Base-by-base conservation (phyloP, 768 basidiomycete genomes). In the Boletus patriciae region DNA sequence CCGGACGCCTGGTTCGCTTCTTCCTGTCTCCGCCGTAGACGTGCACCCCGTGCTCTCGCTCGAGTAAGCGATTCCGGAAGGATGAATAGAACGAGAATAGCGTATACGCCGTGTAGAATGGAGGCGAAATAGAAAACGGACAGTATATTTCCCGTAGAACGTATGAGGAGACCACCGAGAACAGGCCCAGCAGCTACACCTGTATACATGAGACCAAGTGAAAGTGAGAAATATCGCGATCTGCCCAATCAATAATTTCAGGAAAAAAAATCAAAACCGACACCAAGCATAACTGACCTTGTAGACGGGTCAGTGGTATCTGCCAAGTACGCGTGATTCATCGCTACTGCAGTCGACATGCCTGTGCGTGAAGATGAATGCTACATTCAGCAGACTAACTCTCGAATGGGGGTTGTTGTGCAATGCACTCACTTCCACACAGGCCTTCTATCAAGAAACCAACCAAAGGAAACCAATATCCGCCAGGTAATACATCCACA, bases 111-210 rank as follows among this genome's bases (percentile, higher is more conserved):
- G 59, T 89, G 85, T 8, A 84, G 57, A 10, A 66, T 59, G 6
- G 77, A 68, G 10, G 87, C 81, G 45, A 85, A 62, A 69, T 90
- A 94, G 76, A 94, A 94, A 18, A 90, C 84, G 1, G 83, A 82
- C 19, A 90, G 69, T 11, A 81, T 63, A 16, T 75, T 72, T 6
- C 78, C 80, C 1, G 86, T 88, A 23, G 71, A 62, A 36, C 74
- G 80, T 65, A 94, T 83, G 40, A 92, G 66, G 36, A 90, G 55
- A 49, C 83, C 79, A 15, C 92, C 90, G 0, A 94, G 55, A 4
- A 83, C 78, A 6, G 94, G 94, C 1, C 94, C 94, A 19, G 90
- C 31, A 1, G 86, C 87, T 66, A 90, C 78, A n/a, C 94, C 94
- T 10, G 75, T 66, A 71, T 89, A 92, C 44, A 86, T 57, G 4